phyloP scores from a whole-genome alignment of 2,329 filamentous ascomycete species.

The Thyridium curvatum region DNA sequence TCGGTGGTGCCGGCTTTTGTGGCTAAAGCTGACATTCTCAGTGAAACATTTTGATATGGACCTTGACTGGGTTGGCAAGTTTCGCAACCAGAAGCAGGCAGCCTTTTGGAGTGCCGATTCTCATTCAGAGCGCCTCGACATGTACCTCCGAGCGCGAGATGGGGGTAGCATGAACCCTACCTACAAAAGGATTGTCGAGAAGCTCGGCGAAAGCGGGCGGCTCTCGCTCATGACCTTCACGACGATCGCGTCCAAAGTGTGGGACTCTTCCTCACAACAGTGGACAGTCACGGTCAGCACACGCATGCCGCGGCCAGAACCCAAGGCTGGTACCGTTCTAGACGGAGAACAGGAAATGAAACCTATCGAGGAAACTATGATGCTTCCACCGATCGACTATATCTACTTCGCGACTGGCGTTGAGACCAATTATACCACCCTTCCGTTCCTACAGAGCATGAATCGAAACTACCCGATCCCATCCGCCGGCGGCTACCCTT shows the following conservation, averaged over 20 bases:
- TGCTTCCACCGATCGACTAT: constrained; percentile 55
- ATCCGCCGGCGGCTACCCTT: constrained; percentile 60
- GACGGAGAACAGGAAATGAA: too few species aligned
- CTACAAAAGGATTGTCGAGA: constrained; percentile 61
- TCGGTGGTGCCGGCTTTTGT: neutral
- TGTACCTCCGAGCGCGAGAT: constrained; percentile 59
- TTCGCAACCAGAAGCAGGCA: constrained; percentile 70
- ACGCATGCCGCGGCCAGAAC: constrained; percentile 20
- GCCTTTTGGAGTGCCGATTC: constrained; percentile 71
- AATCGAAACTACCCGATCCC: constrained; percentile 53
- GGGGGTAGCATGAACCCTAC: constrained; percentile 71
- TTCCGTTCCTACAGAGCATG: constrained; percentile 58
- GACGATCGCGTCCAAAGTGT: constrained; percentile 42
- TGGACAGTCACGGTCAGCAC: constrained; percentile 37
- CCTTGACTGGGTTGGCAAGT: constrained; percentile 76
- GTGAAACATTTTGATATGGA: constrained; percentile 76
- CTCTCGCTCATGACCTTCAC: constrained; percentile 54
- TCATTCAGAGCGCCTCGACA: constrained; percentile 60
- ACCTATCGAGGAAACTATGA: constrained; percentile 26
- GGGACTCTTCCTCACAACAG: constrained; percentile 25
- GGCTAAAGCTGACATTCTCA: constrained; percentile 13
- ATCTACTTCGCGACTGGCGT: constrained; percentile 74
- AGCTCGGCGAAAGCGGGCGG: constrained; percentile 44
- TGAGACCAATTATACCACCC: constrained; percentile 51
- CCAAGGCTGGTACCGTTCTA: constrained; percentile 14